A percentile compares a stretch with the other conserved stretches of the same genome.
Conservation (phyloP, 768 basidiomycete species). For the Suillus fuscotomentosus region DNA sequence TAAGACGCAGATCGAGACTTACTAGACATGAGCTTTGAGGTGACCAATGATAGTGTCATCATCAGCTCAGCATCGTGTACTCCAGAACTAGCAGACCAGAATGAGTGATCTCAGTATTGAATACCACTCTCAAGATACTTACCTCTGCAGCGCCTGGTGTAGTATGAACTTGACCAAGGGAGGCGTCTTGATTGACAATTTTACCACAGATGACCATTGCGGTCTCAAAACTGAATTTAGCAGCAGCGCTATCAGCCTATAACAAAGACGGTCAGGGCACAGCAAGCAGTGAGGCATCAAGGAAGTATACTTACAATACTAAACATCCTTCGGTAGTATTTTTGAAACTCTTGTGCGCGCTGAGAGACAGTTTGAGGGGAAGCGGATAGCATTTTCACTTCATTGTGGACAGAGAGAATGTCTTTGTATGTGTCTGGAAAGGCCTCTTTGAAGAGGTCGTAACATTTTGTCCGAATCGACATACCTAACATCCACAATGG, state of each 20-base stretch:
- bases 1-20: not conserved
- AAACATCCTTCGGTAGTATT: not conserved
- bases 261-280: not conserved
- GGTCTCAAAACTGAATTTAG: constrained; percentile 9
- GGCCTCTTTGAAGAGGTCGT: not conserved
- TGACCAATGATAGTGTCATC: constrained; percentile 7
- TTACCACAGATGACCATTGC: constrained; percentile 10
- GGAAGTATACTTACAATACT: not conserved
- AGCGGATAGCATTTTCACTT: not conserved
- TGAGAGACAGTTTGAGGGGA: not conserved
- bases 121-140: not conserved
- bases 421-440: not conserved
- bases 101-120: not conserved
- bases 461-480: not conserved
- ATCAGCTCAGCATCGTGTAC: constrained; percentile 5
- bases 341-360: not conserved
- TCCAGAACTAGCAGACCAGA: constrained; percentile 7
- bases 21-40: constrained; percentile 15
- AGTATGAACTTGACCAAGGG: constrained; percentile 3
- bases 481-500: not conserved
- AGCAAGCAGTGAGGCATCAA: not conserved
- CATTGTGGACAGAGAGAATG: not conserved
- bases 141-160: constrained; percentile 6
- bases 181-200: constrained; percentile 9
- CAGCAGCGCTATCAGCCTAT: constrained; percentile 4